Evolutionary conservation across 805 yeast genomes (phyloP), one percentile per base, ranked within the genome.

Genomic region (Cyberlindnera americana): DNA sequence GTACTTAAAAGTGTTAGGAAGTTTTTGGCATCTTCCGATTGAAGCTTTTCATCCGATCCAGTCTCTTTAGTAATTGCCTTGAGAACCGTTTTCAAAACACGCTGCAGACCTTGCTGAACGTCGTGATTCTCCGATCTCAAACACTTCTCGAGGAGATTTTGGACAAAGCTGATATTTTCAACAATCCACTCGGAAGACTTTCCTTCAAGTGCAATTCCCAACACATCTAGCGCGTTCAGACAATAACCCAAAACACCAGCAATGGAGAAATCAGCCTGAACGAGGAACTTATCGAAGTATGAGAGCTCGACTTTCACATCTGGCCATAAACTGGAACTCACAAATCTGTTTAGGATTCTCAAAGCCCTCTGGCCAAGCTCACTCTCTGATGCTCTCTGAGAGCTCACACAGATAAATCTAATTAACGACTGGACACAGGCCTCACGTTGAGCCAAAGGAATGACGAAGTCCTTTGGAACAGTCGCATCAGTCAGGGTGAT

Each of bases 381-480:
- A 50, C 80, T 80, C 47, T 89, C 96, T 0, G 93, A 77, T 0
- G 91, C 89, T 47, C 93, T 72, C 43, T 84, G 90, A 3, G 86
- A 86, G 40, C 88, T 81, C 29, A 89, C 78, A 60, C 98, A 90
- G 11, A 90, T 82, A 53, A 85, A 89, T 38, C 98, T 69, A 35
- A 91, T 84, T 53, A 93, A 68, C 59, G 86, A 90, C 0, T 96
- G 88, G 16, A 91, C 79, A 55, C 95, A 88, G 0, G 96, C 87
- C 57, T 93, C 98, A 29, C 95, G 69, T 54, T 86, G 88, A 17
- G 82, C 77, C 43, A 82, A 73, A 2, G 96, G 93, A 34, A 85
- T 78, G 4, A 69, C 60, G 48, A 80, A 82, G 21, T 65, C 59
- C 15, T 72, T 67, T 9, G 77, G 67, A 0, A 78, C 69, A 0